These are phyloP conservation scores for Spizellomyces sp. DNA, from an alignment of 192 early-diverging fungal species.

Conservation along the genomic window DNA sequence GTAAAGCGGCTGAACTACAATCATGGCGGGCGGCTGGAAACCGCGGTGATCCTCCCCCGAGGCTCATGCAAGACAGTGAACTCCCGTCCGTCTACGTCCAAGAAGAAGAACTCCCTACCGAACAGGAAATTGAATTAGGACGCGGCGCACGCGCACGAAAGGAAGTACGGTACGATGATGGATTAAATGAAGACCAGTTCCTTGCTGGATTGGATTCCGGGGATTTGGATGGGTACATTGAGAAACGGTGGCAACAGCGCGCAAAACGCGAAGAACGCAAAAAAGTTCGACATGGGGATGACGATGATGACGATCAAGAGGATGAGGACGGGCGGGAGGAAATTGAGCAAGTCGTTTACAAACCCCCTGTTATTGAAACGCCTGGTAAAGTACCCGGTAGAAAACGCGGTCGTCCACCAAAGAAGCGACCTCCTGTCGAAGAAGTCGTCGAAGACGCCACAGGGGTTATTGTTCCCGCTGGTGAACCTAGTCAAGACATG, in stretches of 20 bases:
- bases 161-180: slow-evolving; percentile 87
- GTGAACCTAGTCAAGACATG: too few relatives aligned
- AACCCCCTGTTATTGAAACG: slow-evolving; percentile 28
- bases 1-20: slow-evolving; percentile 53
- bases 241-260: slow-evolving; percentile 34
- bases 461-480: background rate
- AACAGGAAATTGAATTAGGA: slow-evolving; percentile 60
- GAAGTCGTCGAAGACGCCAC: slow-evolving; percentile 6
- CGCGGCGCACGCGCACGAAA: slow-evolving; percentile 75
- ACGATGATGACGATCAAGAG: slow-evolving; percentile 36
- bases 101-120: slow-evolving; percentile 56
- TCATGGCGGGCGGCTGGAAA: slow-evolving; percentile 60
- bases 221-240: slow-evolving; percentile 44
- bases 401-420: slow-evolving; percentile 30
- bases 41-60: slow-evolving; percentile 63
- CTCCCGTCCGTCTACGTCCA: slow-evolving; percentile 78
- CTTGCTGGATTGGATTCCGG: slow-evolving; percentile 62
- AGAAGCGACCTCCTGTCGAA: slow-evolving; percentile 7
- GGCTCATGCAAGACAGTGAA: slow-evolving; percentile 84
- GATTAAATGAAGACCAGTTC: slow-evolving; percentile 92
- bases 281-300: slow-evolving; percentile 54
- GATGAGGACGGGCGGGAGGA: slow-evolving; percentile 69
- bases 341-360: slow-evolving; percentile 33
- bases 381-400: slow-evolving; percentile 10
- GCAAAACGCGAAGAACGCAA: slow-evolving; percentile 60